Evolutionary conservation across 495 filamentous ascomycete genomes (phyloP).

Genomic region (Xylaria intraflava): DNA sequence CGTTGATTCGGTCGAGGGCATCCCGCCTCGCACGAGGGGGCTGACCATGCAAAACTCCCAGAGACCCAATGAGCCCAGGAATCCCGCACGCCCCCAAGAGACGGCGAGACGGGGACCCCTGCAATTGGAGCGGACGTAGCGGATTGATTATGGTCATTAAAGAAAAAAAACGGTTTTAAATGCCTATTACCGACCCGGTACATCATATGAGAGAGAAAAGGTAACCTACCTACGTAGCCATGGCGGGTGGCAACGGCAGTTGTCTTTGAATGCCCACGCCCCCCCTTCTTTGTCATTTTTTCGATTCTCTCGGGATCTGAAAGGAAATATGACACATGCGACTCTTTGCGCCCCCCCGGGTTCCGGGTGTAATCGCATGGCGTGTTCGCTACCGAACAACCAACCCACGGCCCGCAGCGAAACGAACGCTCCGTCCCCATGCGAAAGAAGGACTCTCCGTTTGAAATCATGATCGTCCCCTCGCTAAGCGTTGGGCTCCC

Average conservation of each 20-base stretch:
- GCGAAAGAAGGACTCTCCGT: too few species aligned
- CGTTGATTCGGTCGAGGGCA: background rate
- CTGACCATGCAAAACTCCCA: background rate
- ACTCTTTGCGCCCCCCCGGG: background rate
- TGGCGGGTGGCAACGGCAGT: background rate
- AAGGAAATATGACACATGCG: background rate
- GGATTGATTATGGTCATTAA: background rate
- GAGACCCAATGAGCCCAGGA: background rate
- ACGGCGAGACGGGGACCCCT: background rate
- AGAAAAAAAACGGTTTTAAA: too few species aligned
- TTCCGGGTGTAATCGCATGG: background rate
- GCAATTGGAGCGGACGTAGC: background rate
- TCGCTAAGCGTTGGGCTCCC: too few species aligned
- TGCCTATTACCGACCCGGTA: too few species aligned
- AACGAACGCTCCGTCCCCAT: too few species aligned
- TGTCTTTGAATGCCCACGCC: background rate
- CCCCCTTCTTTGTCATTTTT: background rate
- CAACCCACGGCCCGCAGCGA: too few species aligned
- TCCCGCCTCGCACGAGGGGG: constrained; percentile 7
- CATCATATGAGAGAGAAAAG: too few species aligned
- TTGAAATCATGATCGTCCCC: too few species aligned
- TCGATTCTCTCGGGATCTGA: background rate
- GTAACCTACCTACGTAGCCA: too few species aligned
- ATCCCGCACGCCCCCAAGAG: background rate
- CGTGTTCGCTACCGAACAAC: background rate